Percentiles rank a stretch among this genome's conserved stretches.
phyloP scores from a whole-genome alignment of 2,329 filamentous ascomycete species.

The Aspergillus flavus region DNA sequence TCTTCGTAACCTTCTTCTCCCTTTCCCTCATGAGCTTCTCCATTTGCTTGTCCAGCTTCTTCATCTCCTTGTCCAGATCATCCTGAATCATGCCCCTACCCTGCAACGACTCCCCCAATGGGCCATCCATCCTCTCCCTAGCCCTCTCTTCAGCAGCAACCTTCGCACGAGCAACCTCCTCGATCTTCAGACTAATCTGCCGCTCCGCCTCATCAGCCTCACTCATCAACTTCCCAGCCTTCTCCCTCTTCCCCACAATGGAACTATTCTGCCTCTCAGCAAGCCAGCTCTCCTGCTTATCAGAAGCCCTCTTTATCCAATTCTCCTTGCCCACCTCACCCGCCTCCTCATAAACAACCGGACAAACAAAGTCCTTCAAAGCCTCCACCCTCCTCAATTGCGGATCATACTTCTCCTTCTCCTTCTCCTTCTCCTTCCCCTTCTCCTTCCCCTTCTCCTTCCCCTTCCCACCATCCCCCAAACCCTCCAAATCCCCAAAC shows the following conservation, averaged over 20 bases:
- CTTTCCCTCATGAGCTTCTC: constrained; percentile 9
- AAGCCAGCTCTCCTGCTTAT: constrained; percentile 12
- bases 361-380: constrained; percentile 9
- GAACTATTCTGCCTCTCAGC: constrained; percentile 10
- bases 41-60: constrained; percentile 9
- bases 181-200: constrained; percentile 10
- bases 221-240: constrained; percentile 4
- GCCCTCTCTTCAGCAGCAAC: constrained; percentile 6
- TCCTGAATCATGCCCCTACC: constrained; percentile 13
- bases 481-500: constrained; percentile 2
- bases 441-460: neutral
- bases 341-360: constrained; percentile 1
- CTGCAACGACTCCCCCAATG: constrained; percentile 15
- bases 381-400: constrained; percentile 12
- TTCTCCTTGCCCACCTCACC: neutral
- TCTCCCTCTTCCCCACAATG: constrained; percentile 7
- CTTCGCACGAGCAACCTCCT: constrained; percentile 10
- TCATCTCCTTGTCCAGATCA: constrained; percentile 14
- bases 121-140: constrained; percentile 10
- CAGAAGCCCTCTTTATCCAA: constrained; percentile 12
- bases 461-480: neutral
- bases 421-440: constrained; percentile 3
- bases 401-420: constrained; percentile 10
- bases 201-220: constrained; percentile 11
- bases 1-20: constrained; percentile 12